Evolutionary conservation across 495 filamentous ascomycete species (phyloP), one percentile per base, ranked within the genome.

Genomic region (Stereocaulon alpinum): DNA sequence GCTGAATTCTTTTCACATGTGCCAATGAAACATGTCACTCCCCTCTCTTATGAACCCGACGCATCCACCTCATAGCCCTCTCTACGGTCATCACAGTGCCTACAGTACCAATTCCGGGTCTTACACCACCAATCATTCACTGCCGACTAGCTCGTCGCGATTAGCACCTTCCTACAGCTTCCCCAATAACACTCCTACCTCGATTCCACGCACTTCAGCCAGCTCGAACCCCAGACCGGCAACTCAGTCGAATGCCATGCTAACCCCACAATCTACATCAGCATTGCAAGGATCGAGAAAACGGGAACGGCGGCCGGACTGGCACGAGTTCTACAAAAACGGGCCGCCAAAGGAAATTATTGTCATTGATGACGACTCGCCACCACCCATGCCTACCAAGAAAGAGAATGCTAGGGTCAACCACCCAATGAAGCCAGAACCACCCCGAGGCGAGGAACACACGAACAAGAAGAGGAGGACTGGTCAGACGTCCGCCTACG

Each of bases 341-440:
- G 92, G 92, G 20, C 71, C 92, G 17, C 92, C 92, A 15, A 87
- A 91, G 68, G 91, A 96, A 72, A 81, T 97, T 69, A 96, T 97
- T 68, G 85, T 96, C 61, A 97, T 97, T 69, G 88, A 95, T 66
- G 92, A 96, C 73, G 84, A 87, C n/a, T 83, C 86, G 43, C 86
- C 86, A 58, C 79, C 82, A 22, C 82, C 86, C 34, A 18, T 32
- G 20, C 60, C 59, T 10, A 63, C 49, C 56, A 55, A 63, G 63
- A 74, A 81, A 75, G 71, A 80, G 63, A 65, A 76, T 70, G 55
- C 71, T 71, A 45, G 67, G 67, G 22, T 62, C 66, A 32, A 59
- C 67, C 29, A 66, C 18, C 51, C 37, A 54, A 17, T 40, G 20
- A 66, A 52, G 69, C 68, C 61, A 34, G 64, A 64, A 47, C 55